These are phyloP conservation scores for Fomitiporia mediterranea DNA, from an alignment of 1,284 basidiomycete genomes.

Conservation along the genomic window DNA sequence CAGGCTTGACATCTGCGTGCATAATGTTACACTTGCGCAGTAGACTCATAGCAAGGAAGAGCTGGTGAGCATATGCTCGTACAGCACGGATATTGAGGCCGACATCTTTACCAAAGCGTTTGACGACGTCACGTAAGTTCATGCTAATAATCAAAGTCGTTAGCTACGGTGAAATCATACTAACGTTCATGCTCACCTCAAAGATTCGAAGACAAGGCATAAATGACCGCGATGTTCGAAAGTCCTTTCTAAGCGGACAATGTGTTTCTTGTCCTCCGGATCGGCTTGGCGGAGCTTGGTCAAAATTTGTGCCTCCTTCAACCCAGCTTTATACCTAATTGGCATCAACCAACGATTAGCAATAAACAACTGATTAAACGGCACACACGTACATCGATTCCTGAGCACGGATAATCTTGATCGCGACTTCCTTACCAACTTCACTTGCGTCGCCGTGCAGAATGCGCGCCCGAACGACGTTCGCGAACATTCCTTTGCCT, in stretches of 20 bases:
- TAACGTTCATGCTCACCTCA: conserved; percentile 58
- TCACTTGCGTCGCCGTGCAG: conserved; percentile 66
- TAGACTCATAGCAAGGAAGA: conserved; percentile 84
- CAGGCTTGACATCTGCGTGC: conserved; percentile 98
- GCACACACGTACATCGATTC: conserved; percentile 85
- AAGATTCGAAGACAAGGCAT: conserved; percentile 92
- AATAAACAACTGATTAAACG: too few species aligned
- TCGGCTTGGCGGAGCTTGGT: conserved; percentile 85
- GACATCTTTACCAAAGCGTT: conserved; percentile 98
- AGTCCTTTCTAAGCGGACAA: conserved; percentile 86
- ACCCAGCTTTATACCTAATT: conserved; percentile 95
- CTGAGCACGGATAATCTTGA: conserved; percentile 95
- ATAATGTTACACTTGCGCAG: conserved; percentile 89
- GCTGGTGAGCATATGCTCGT: conserved; percentile 95
- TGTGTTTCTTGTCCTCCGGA: conserved; percentile 94
- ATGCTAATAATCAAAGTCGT: conserved; percentile 52
- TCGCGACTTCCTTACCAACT: conserved; percentile 83
- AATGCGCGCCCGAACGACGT: conserved; percentile 88
- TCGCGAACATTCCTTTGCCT: conserved; percentile 98
- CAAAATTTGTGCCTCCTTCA: conserved; percentile 90
- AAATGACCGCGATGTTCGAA: conserved; percentile 98
- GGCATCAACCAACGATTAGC: too few species aligned
- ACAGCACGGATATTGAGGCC: conserved; percentile 96
- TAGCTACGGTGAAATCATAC: conserved; percentile 8
- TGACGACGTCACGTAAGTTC: conserved; percentile 97